Conservation (phyloP, 768 basidiomycete genomes). For the Cystofilobasidium ferigula region DNA sequence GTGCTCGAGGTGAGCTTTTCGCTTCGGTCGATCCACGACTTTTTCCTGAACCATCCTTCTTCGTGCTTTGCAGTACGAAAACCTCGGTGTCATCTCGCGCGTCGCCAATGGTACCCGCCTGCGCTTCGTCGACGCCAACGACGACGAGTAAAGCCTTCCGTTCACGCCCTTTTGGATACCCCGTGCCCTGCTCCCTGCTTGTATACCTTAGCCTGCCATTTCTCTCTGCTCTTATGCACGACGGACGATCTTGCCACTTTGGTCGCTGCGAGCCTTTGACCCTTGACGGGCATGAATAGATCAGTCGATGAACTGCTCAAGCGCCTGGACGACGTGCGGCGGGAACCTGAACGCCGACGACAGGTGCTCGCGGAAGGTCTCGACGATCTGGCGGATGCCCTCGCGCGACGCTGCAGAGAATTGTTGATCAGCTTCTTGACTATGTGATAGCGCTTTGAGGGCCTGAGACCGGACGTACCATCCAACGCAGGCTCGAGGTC, state of each 20-base stretch:
- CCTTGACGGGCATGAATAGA: neutral
- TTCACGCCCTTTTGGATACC: neutral
- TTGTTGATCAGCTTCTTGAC: too few relatives aligned
- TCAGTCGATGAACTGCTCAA: constrained; percentile 12
- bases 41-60: neutral
- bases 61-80: constrained; percentile 58
- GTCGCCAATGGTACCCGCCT: constrained; percentile 76
- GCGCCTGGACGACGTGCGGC: constrained; percentile 8
- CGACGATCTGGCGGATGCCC: constrained; percentile 16
- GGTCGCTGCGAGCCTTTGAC: too few relatives aligned
- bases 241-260: too few relatives aligned
- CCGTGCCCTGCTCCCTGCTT: neutral
- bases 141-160: constrained; percentile 10
- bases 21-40: neutral
- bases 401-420: constrained; percentile 7
- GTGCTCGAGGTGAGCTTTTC: constrained; percentile 55
- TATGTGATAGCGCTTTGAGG: too few relatives aligned
- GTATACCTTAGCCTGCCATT: neutral
- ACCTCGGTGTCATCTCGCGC: constrained; percentile 64
- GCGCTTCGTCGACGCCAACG: constrained; percentile 46
- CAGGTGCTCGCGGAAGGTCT: constrained; percentile 20
- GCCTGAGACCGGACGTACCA: neutral
- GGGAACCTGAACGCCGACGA: constrained; percentile 18
- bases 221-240: neutral
- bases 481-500: constrained; percentile 15